A percentile compares a stretch with the other conserved stretches of the same genome.
Conservation (phyloP, 805 yeast species). For the Barnettozyma sp. region DNA sequence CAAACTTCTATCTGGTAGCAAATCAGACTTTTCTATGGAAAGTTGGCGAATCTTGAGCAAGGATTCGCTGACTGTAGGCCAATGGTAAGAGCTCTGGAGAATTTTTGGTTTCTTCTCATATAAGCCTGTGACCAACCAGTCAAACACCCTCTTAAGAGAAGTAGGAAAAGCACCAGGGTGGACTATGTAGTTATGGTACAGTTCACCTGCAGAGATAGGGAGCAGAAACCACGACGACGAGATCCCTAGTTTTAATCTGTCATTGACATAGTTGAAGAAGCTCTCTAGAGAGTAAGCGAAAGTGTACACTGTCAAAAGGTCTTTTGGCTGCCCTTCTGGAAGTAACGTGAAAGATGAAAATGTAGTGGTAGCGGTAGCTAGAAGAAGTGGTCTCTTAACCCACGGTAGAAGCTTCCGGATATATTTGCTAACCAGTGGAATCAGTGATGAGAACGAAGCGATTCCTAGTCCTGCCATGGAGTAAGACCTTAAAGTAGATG, state of each 20-base stretch:
- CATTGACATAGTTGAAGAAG: constrained; percentile 2
- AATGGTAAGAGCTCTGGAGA: constrained; percentile 2
- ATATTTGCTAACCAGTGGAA: constrained; percentile 5
- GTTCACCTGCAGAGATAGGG: constrained; percentile 16
- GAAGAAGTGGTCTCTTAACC: background rate
- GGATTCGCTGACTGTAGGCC: constrained; percentile 9
- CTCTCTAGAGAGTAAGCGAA: constrained; percentile 13
- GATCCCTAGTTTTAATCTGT: background rate
- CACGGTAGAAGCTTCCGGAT: background rate
- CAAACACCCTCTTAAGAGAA: constrained; percentile 2
- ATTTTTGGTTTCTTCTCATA: constrained; percentile 14
- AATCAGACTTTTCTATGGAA: background rate
- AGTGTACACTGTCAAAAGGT: constrained; percentile 12
- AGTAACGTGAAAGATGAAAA: constrained; percentile 7
- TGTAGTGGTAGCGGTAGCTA: constrained; percentile 3
- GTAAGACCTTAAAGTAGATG: background rate
- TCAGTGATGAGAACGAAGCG: constrained; percentile 3
- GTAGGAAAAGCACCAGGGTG: constrained; percentile 17
- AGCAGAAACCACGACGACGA: constrained; percentile 13
- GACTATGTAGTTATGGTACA: constrained; percentile 10
- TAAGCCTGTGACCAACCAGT: constrained; percentile 10
- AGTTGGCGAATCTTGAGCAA: background rate
- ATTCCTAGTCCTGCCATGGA: constrained; percentile 3
- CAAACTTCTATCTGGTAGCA: background rate
- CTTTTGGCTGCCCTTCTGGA: constrained; percentile 14